Base-by-base conservation (phyloP, 768 basidiomycete genomes). In the Lepiota venenata region DNA sequence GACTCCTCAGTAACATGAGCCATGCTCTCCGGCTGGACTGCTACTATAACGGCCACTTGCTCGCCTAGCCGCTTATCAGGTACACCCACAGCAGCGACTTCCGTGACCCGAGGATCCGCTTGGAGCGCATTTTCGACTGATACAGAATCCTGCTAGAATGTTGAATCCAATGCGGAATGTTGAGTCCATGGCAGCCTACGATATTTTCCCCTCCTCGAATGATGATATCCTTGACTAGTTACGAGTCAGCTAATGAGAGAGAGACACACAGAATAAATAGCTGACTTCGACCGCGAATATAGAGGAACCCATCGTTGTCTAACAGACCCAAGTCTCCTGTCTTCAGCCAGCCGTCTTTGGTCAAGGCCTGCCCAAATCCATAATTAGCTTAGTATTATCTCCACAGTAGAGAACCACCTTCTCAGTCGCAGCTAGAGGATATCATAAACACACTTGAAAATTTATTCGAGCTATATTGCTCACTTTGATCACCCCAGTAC, bases 201-300 rank as follows among this genome's bases (percentile, higher is more conserved):
- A 82, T 79, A 57, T 81, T 81, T 65, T 82, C 80, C 10, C 80
- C 80, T 16, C 80, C 79, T 16, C 79, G 69, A 50, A 82, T 77
- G 40, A 81, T 80, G 39, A 81, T 71, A 58, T 81, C 80, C 59
- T 81, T 80, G 44, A 77, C 80, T 75, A 46, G 2, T 37, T 21
- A 48, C 6, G 11, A 9, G 9, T 32, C 51, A 22, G 41, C 20
- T 9, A 37, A 16, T 36, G 47, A 27, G 16, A 50, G 16, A 50
- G 37, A 18, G 16, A 36, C n/a, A 5, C 0, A 25, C 22, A 0
- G 14, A 22, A 10, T 2, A 35, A n/a, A 20, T 14, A 8, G 64
- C 70, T 64, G 56, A 72, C 69, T 66, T 51, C 79, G 64, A 52
- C 76, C 76, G 16, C 71, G 71, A 50, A 79, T 76, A 64, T 71